A percentile compares a stretch with the other conserved stretches of the same genome.
These are phyloP conservation scores for Rosa chinensis DNA, from an alignment of 306 rosid genomes.

Conservation along the genomic window DNA sequence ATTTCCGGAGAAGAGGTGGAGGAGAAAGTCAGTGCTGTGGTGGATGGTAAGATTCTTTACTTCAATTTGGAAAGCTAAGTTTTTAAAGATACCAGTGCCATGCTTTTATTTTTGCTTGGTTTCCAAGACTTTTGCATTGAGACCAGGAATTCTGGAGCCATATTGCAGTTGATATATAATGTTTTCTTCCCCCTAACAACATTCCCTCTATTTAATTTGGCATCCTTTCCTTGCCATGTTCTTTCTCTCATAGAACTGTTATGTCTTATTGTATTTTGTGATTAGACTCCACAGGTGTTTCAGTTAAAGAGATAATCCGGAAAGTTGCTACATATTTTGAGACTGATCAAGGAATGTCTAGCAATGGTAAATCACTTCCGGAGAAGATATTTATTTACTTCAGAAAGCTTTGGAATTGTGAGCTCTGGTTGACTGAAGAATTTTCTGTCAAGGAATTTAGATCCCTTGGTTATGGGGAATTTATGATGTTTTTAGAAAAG, in stretches of 20 bases:
- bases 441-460: slow-evolving; percentile 60
- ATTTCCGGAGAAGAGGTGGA: neutral
- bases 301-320: slow-evolving; percentile 59
- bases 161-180: neutral
- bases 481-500: slow-evolving; percentile 60
- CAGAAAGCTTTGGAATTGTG: slow-evolving; percentile 67
- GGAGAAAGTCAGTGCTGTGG: neutral
- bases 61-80: neutral
- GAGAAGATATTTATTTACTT: slow-evolving; percentile 42
- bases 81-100: neutral
- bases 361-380: slow-evolving; percentile 27
- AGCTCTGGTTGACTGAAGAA: slow-evolving; percentile 69
- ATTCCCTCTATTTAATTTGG: neutral
- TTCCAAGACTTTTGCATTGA: neutral
- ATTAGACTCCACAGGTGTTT: slow-evolving; percentile 47
- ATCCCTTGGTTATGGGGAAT: slow-evolving; percentile 80
- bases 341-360: slow-evolving; percentile 38
- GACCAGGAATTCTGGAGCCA: neutral
- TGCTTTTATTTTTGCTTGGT: neutral
- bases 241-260: slow-evolving; percentile 18
- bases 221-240: neutral
- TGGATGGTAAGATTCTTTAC: neutral
- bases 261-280: slow-evolving; percentile 17
- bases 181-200: neutral
- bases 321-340: slow-evolving; percentile 57